Evolutionary conservation across 805 yeast species (phyloP).

Genomic region (Monosporozyma siamensis): DNA sequence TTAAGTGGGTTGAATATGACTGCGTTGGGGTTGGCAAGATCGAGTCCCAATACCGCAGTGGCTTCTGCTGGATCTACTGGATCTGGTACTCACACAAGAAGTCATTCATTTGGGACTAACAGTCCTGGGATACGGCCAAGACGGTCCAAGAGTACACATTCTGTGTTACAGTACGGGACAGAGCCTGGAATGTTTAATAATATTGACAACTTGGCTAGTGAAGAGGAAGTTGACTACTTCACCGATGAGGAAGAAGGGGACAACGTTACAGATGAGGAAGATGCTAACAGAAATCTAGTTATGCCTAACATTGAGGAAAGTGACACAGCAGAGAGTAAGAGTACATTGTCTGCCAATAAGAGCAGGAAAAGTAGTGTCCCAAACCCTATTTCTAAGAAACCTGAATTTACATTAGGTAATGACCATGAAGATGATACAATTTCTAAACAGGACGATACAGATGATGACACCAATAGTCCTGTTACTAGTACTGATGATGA

Average conservation of each 20-base stretch:
- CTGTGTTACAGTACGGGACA: conserved; percentile 21
- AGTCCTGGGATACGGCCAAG: conserved; percentile 22
- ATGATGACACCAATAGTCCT: neutral
- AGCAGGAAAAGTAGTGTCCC: neutral
- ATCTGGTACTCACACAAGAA: conserved; percentile 3
- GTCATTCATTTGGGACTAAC: conserved; percentile 8
- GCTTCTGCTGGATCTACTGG: neutral
- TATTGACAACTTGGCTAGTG: conserved; percentile 18
- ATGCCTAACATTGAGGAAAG: conserved; percentile 7
- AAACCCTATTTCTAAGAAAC: neutral
- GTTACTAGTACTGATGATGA: too few relatives aligned
- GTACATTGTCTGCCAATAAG: neutral
- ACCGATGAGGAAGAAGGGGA: conserved; percentile 29
- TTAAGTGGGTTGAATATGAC: conserved; percentile 29
- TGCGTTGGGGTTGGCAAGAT: conserved; percentile 20
- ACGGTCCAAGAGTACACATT: conserved; percentile 23
- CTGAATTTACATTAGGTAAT: conserved; percentile 5
- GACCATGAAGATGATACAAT: neutral
- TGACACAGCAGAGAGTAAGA: conserved; percentile 11
- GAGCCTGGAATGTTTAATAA: conserved; percentile 12
- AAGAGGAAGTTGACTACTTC: conserved; percentile 37
- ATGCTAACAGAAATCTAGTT: neutral
- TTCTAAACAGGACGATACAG: neutral
- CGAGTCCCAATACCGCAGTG: conserved; percentile 11
- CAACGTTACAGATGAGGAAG: conserved; percentile 4